These are phyloP conservation scores for Psilocybe sp. DNA, from an alignment of 768 basidiomycete species.

Conservation along the genomic window DNA sequence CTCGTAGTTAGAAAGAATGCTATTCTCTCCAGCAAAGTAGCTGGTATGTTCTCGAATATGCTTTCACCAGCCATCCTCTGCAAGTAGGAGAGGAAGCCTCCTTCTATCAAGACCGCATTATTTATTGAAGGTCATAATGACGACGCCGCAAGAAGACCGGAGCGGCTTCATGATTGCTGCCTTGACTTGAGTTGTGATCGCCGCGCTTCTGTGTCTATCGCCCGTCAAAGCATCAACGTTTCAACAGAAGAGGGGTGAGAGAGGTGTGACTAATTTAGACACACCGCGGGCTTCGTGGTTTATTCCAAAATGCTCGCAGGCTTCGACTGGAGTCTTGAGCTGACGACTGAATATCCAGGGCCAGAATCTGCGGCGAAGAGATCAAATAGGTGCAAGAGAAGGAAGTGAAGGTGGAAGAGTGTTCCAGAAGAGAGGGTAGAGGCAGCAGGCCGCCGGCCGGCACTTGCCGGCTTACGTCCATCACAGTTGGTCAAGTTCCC, in stretches of 20 bases:
- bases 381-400: too few relatives aligned
- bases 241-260: background rate
- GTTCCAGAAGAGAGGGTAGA: too few relatives aligned
- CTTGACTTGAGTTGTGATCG: slow-evolving; percentile 23
- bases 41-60: slow-evolving; percentile 18
- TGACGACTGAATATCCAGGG: too few relatives aligned
- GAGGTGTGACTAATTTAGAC: too few relatives aligned
- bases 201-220: slow-evolving; percentile 21
- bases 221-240: slow-evolving; percentile 7
- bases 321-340: too few relatives aligned
- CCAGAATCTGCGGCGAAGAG: too few relatives aligned
- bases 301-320: too few relatives aligned
- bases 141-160: slow-evolving; percentile 8
- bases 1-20: slow-evolving; percentile 32
- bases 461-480: too few relatives aligned
- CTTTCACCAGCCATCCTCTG: slow-evolving; percentile 12
- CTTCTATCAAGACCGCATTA: slow-evolving; percentile 5
- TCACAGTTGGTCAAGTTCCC: too few relatives aligned
- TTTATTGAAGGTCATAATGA: slow-evolving; percentile 15
- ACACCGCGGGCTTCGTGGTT: too few relatives aligned
- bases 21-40: slow-evolving; percentile 37
- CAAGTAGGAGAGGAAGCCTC: slow-evolving; percentile 10
- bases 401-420: too few relatives aligned
- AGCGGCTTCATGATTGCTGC: slow-evolving; percentile 9
- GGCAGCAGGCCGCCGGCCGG: too few relatives aligned